Percentiles rank a stretch among this genome's conserved stretches.
phyloP scores from a whole-genome alignment of 352 stramenopile species.

The Pythium folliculosum region DNA sequence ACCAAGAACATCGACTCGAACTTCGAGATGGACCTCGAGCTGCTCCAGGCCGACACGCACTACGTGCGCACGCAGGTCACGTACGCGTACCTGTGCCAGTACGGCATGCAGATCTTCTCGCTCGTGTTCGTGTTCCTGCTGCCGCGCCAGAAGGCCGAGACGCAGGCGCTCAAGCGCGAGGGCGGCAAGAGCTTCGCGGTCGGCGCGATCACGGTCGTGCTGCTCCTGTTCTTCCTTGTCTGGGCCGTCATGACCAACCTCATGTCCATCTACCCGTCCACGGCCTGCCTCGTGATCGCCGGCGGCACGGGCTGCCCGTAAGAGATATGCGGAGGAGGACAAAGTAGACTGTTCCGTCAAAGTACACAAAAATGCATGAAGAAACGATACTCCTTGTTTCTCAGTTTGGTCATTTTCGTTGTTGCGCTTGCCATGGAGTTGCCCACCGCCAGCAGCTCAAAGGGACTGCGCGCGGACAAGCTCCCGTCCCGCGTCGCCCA shows the following conservation, averaged over 20 bases:
- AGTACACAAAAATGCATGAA: neutral
- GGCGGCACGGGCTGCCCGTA: constrained; percentile 30
- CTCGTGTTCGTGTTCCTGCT: constrained; percentile 36
- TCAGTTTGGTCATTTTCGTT: no score
- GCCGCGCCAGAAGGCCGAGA: constrained; percentile 36
- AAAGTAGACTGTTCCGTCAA: neutral
- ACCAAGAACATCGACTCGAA: constrained; percentile 32
- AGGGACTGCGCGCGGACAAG: no score
- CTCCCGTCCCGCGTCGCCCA: no score
- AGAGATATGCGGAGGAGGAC: neutral
- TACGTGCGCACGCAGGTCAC: constrained; percentile 33
- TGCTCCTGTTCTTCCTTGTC: constrained; percentile 30
- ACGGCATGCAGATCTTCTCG: constrained; percentile 31
- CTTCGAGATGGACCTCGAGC: constrained; percentile 29
- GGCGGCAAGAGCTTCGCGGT: constrained; percentile 27
- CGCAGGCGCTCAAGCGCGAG: constrained; percentile 33
- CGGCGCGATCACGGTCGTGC: constrained; percentile 26
- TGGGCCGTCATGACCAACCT: constrained; percentile 42
- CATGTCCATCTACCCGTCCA: constrained; percentile 37
- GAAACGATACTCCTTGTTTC: no score
- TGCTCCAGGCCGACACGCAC: constrained; percentile 26
- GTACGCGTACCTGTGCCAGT: constrained; percentile 33
- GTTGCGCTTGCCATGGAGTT: no score
- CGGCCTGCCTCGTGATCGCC: constrained; percentile 33
- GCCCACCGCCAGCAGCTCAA: no score